Conservation (phyloP, 225 moss, liverwort and hornwort species). For the Anthoceros angustus region DNA sequence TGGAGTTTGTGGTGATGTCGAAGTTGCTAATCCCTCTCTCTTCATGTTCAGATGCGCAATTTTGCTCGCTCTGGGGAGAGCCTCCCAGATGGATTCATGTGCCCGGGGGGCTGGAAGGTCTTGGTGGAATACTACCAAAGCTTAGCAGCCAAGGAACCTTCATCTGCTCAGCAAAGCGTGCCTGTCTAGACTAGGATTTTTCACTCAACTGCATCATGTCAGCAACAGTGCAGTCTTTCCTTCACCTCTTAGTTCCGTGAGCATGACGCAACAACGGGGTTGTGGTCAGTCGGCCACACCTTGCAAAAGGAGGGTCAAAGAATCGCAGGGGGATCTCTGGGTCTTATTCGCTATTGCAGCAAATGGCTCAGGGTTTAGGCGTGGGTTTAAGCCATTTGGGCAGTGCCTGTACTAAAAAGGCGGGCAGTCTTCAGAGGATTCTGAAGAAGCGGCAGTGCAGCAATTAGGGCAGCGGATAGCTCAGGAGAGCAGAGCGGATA, state of each 20-base stretch:
- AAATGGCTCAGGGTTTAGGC: too few species aligned
- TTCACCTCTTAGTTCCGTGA: too few species aligned
- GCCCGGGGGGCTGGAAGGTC: constrained; percentile 88
- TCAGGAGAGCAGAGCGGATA: background rate
- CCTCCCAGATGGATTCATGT: constrained; percentile 89
- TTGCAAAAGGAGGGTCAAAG: too few species aligned
- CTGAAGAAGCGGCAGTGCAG: background rate
- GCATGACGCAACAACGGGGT: too few species aligned
- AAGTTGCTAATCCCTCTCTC: background rate
- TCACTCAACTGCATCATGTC: too few species aligned
- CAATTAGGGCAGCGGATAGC: background rate
- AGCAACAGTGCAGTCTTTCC: too few species aligned
- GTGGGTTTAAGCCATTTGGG: too few species aligned
- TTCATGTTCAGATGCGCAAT: constrained; percentile 59
- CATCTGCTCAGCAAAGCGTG: background rate
- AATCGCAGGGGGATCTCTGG: too few species aligned
- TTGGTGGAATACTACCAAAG: constrained; percentile 83
- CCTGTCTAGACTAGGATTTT: too few species aligned
- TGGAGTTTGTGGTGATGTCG: background rate
- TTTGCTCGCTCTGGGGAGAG: constrained; percentile 60
- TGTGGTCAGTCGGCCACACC: too few species aligned
- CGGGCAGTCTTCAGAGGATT: background rate
- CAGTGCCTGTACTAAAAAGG: background rate
- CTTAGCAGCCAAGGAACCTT: constrained; percentile 23
- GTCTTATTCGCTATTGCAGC: too few species aligned